Conservation (phyloP, 805 yeast genomes). For the Candida orba region DNA sequence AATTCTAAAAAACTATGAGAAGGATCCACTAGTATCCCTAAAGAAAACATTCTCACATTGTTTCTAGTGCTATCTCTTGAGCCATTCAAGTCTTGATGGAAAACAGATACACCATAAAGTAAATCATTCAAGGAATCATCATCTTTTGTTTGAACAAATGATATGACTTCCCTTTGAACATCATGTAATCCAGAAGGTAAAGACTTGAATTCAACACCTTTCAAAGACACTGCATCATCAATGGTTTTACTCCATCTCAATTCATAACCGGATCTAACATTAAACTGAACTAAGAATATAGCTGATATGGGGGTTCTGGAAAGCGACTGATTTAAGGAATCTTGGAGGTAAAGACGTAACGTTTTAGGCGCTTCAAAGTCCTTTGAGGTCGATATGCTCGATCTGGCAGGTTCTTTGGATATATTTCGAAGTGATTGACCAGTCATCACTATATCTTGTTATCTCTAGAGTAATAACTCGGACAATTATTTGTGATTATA, state of each 20-base stretch:
- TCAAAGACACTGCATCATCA: slow-evolving; percentile 25
- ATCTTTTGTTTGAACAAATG: slow-evolving; percentile 35
- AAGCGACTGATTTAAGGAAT: slow-evolving; percentile 1
- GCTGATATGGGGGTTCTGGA: slow-evolving; percentile 30
- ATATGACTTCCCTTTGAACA: slow-evolving; percentile 41
- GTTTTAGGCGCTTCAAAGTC: slow-evolving; percentile 4
- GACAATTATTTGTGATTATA: no score
- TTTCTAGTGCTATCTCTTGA: slow-evolving; percentile 36
- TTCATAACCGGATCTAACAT: slow-evolving; percentile 43
- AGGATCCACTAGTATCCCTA: slow-evolving; percentile 54
- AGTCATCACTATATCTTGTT: no score
- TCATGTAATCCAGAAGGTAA: slow-evolving; percentile 66
- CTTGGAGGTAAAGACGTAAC: slow-evolving; percentile 5
- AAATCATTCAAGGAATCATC: slow-evolving; percentile 16
- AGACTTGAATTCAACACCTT: slow-evolving; percentile 53
- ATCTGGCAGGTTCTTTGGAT: neutral
- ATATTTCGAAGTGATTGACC: neutral
- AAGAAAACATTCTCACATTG: slow-evolving; percentile 52
- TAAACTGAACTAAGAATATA: slow-evolving; percentile 44
- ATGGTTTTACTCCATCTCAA: slow-evolving; percentile 35
- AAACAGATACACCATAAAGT: slow-evolving; percentile 46
- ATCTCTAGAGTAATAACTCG: no score
- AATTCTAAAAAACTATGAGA: slow-evolving; percentile 11
- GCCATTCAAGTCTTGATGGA: slow-evolving; percentile 34
- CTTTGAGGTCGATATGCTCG: neutral